Conservation (phyloP, 768 basidiomycete species). For the Cubamyces sp. region DNA sequence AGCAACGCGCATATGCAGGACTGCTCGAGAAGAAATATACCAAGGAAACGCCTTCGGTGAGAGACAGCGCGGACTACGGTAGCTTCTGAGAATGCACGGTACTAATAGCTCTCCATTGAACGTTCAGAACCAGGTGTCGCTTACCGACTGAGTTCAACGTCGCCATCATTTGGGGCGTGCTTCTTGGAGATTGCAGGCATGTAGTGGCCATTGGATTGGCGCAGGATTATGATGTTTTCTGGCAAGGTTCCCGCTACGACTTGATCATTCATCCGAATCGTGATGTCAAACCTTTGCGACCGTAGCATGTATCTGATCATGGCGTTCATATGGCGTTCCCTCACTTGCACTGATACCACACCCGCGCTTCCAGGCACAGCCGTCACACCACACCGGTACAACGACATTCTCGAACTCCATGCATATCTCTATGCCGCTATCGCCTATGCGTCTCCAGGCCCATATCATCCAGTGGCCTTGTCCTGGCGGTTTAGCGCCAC, state of each 20-base stretch:
- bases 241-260: not conserved
- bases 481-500: not conserved
- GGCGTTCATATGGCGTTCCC: not conserved
- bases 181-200: too few relatives aligned
- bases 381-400: too few relatives aligned
- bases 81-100: not conserved
- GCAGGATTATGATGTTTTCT: not conserved
- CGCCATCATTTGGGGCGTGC: not conserved
- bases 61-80: not conserved
- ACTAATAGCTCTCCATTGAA: not conserved
- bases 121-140: constrained; percentile 4
- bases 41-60: constrained; percentile 25
- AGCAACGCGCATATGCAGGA: constrained; percentile 16
- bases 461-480: too few relatives aligned
- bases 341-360: too few relatives aligned
- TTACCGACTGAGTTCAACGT: not conserved
- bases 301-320: not conserved
- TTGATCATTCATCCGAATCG: constrained; percentile 7
- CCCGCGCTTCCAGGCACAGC: too few relatives aligned
- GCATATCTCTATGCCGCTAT: too few relatives aligned
- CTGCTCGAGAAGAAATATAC: constrained; percentile 20
- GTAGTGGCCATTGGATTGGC: too few relatives aligned
- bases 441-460: too few relatives aligned
- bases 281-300: not conserved
- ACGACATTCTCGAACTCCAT: too few relatives aligned